A percentile compares a stretch with the other conserved stretches of the same genome.
phyloP scores from a whole-genome alignment of 192 early-diverging fungal species.

The Coemansia sp. region DNA sequence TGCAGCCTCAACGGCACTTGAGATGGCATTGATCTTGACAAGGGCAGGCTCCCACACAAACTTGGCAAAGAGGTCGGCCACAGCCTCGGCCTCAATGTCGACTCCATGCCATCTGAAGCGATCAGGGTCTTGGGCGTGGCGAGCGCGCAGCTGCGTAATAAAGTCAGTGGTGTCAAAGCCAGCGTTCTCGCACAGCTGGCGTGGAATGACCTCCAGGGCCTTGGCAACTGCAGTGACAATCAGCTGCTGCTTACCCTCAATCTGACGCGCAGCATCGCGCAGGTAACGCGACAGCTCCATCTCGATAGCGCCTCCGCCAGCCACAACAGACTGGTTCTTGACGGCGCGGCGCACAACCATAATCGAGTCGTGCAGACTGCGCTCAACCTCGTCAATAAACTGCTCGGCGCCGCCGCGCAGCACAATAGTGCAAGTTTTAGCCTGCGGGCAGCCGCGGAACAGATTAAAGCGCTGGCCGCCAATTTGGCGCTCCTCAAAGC shows the following conservation, averaged over 20 bases:
- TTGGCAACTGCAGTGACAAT: constrained; percentile 92
- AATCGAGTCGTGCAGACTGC: constrained; percentile 97
- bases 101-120: constrained; percentile 88
- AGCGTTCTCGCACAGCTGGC: constrained; percentile 97
- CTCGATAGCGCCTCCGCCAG: constrained; percentile 97
- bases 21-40: constrained; percentile 96
- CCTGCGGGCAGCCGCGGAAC: constrained; percentile 89
- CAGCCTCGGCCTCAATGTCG: constrained; percentile 83
- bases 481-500: constrained; percentile 95
- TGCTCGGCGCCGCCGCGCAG: constrained; percentile 98
- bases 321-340: constrained; percentile 94
- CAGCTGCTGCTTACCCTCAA: constrained; percentile 99
- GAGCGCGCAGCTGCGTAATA: constrained; percentile 93
- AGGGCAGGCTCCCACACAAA: constrained; percentile 99
- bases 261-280: constrained; percentile 85
- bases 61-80: constrained; percentile 84
- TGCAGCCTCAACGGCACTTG: constrained; percentile 92
- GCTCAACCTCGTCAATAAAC: constrained; percentile 98
- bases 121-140: constrained; percentile 64
- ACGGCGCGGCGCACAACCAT: constrained; percentile 98
- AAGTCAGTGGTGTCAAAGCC: constrained; percentile 99
- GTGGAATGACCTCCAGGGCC: constrained; percentile 96
- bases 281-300: constrained; percentile 97
- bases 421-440: constrained; percentile 94
- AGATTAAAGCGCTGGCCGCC: constrained; percentile 97